Conservation (phyloP, 306 rosid genomes). For the Glycine soja region DNA sequence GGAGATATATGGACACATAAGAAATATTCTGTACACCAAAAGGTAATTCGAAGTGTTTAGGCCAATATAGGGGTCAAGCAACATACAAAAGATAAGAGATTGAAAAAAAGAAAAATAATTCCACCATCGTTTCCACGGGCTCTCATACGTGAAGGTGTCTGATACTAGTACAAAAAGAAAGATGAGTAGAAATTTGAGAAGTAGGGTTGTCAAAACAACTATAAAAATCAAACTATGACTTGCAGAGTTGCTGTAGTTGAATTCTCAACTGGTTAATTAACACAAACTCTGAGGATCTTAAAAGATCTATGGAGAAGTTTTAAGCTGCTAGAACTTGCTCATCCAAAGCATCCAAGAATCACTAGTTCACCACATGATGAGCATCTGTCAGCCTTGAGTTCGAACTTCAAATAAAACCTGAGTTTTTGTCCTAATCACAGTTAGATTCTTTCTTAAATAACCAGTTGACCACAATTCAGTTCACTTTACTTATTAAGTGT, state of each 20-base stretch:
- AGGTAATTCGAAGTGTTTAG: neutral
- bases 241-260: neutral
- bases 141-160: neutral
- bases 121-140: neutral
- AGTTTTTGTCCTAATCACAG: neutral
- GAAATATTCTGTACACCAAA: neutral
- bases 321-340: neutral
- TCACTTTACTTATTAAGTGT: neutral
- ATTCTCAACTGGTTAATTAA: neutral
- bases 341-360: neutral
- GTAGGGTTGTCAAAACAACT: neutral
- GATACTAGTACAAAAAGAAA: constrained; percentile 1
- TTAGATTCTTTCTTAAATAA: neutral
- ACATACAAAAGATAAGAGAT: neutral
- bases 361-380: neutral
- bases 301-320: neutral
- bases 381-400: no score
- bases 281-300: neutral
- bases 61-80: neutral
- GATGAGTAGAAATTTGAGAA: neutral
- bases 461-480: neutral
- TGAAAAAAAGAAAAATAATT: neutral
- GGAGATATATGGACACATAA: neutral
- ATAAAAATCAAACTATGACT: neutral
- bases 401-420: neutral